Conservation (phyloP, 495 filamentous ascomycete species). For the Trichoderma asperelloides region DNA sequence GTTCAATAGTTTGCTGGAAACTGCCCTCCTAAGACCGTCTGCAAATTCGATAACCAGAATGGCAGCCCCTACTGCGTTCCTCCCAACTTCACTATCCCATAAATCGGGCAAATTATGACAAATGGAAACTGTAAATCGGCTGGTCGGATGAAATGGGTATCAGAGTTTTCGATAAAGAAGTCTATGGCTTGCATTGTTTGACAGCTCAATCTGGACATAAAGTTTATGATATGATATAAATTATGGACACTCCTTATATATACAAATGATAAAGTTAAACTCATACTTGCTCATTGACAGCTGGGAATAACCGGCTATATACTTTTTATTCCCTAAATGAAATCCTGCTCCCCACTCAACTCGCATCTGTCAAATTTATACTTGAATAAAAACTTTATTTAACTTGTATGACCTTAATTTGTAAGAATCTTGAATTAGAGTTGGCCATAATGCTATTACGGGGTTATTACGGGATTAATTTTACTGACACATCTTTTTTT, state of each 20-base stretch:
- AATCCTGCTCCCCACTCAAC: too few species aligned
- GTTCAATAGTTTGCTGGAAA: neutral
- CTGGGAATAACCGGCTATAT: too few species aligned
- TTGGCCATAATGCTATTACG: too few species aligned
- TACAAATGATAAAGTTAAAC: too few species aligned
- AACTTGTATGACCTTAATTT: too few species aligned
- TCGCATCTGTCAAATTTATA: too few species aligned
- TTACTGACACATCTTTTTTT: too few species aligned
- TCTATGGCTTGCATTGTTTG: neutral
- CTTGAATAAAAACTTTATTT: too few species aligned
- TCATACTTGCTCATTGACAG: too few species aligned
- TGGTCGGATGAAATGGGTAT: neutral
- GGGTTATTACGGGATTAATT: too few species aligned
- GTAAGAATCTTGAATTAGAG: too few species aligned
- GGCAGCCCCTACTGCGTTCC: constrained; percentile 10
- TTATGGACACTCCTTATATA: neutral
- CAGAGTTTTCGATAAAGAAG: neutral
- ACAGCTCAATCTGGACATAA: neutral
- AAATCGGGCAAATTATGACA: neutral
- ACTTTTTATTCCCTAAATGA: too few species aligned
- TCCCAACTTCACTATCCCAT: constrained; percentile 4
- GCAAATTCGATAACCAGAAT: constrained; percentile 1
- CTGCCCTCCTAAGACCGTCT: constrained; percentile 6
- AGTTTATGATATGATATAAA: neutral
- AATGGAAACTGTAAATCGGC: neutral